These are phyloP conservation scores for Trypanosoma vivax DNA, from an alignment of 208 protist species.

Conservation along the genomic window DNA sequence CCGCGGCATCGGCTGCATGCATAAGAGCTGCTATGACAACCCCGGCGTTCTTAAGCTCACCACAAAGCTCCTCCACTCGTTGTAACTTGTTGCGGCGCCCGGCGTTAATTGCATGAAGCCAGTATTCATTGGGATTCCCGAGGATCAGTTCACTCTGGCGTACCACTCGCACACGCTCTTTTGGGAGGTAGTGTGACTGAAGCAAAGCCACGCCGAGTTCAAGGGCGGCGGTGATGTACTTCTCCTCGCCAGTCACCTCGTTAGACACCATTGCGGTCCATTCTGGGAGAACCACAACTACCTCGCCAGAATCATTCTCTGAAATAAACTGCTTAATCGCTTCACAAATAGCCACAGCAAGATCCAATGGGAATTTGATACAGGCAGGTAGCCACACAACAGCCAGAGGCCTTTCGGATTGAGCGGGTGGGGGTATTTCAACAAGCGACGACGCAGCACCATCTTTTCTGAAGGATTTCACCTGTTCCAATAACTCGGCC, in stretches of 20 bases:
- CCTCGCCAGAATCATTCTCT: constrained; percentile 38
- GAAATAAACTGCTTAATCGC: constrained; percentile 42
- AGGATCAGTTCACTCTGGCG: constrained; percentile 77
- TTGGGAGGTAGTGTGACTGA: constrained; percentile 38
- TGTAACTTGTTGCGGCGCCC: constrained; percentile 68
- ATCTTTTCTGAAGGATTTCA: constrained; percentile 77
- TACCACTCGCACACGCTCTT: constrained; percentile 48
- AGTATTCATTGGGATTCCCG: constrained; percentile 73
- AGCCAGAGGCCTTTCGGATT: constrained; percentile 39
- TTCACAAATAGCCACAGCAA: constrained; percentile 39
- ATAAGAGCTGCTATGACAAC: constrained; percentile 76
- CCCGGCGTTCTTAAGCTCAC: constrained; percentile 70
- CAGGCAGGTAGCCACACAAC: constrained; percentile 66
- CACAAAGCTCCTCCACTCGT: constrained; percentile 60
- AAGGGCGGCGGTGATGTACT: constrained; percentile 68
- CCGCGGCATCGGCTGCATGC: constrained; percentile 57
- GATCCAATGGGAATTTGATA: constrained; percentile 55
- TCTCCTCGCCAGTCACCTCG: constrained; percentile 70
- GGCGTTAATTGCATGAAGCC: constrained; percentile 85
- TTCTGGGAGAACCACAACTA: constrained; percentile 69
- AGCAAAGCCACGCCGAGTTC: constrained; percentile 58
- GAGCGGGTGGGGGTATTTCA: neutral
- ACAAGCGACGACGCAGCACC: constrained; percentile 6
- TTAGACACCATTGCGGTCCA: constrained; percentile 74
- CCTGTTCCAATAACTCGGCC: constrained; percentile 75